These are phyloP conservation scores for Blepharisma japonicum DNA, from an alignment of 73 alveolate genomes.

Conservation along the genomic window DNA sequence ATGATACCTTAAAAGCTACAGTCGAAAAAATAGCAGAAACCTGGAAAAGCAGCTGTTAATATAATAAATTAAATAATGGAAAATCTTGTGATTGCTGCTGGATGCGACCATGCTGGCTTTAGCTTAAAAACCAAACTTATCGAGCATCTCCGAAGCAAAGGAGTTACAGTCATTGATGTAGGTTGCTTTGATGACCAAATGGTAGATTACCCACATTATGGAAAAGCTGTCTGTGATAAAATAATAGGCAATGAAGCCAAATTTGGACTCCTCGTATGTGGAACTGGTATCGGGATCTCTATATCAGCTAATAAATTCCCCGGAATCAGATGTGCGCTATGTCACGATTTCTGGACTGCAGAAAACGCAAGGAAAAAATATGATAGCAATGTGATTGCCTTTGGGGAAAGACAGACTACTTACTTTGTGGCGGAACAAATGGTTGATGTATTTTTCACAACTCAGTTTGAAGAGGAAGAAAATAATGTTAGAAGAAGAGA, in stretches of 20 bases:
- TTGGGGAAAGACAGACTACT: conserved; percentile 61
- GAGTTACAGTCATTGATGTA: conserved; percentile 43
- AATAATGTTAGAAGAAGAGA: conserved; percentile 17
- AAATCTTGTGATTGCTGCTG: conserved; percentile 36
- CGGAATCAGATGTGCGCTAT: conserved; percentile 71
- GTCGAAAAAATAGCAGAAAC: neutral
- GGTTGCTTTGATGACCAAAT: conserved; percentile 44
- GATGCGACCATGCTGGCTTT: conserved; percentile 71
- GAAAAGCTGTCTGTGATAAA: conserved; percentile 41
- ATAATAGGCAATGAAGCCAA: conserved; percentile 37
- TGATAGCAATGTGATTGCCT: conserved; percentile 57
- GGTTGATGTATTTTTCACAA: conserved; percentile 46
- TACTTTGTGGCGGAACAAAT: conserved; percentile 54
- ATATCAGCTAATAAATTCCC: conserved; percentile 59
- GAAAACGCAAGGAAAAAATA: conserved; percentile 39
- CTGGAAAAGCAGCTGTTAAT: neutral
- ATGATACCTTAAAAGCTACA: no score
- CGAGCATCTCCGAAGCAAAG: conserved; percentile 34
- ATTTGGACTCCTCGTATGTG: conserved; percentile 60
- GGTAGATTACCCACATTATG: conserved; percentile 64
- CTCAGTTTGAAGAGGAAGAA: conserved; percentile 2
- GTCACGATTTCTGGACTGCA: conserved; percentile 67
- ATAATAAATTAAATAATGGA: neutral
- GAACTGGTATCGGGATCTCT: conserved; percentile 72
- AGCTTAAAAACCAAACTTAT: conserved; percentile 37